Evolutionary conservation across 306 rosid genomes (phyloP).

Genomic region (Benincasa hispida): DNA sequence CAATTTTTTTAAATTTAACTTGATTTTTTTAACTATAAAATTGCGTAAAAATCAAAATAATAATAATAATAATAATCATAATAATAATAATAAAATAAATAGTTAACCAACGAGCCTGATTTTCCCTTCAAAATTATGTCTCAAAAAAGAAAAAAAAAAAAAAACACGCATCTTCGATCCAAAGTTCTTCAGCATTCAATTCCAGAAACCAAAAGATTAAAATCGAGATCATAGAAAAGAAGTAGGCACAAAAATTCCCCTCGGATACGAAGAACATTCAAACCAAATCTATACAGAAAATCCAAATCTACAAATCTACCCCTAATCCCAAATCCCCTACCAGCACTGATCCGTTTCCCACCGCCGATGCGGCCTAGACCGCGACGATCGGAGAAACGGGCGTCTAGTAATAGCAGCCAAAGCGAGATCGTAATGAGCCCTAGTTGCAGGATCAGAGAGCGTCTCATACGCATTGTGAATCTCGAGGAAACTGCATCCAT

Average conservation of each 20-base stretch:
- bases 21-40: too few species aligned
- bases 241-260: background rate
- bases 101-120: too few species aligned
- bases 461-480: slow-evolving; percentile 70
- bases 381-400: slow-evolving; percentile 1
- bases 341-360: slow-evolving; percentile 99
- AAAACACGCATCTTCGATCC: background rate
- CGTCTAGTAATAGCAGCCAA: slow-evolving; percentile 17
- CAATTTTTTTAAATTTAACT: too few species aligned
- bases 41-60: too few species aligned
- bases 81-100: too few species aligned
- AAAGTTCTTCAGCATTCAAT: background rate
- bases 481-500: slow-evolving; percentile 48
- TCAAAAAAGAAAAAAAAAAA: too few species aligned
- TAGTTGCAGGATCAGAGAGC: slow-evolving; percentile 69
- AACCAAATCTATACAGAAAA: background rate
- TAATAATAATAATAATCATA: too few species aligned
- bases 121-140: background rate
- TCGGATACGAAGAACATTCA: background rate
- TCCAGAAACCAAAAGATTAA: background rate
- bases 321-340: slow-evolving; percentile 22
- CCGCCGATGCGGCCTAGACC: slow-evolving; percentile 39
- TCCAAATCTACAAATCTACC: background rate
- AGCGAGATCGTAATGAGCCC: slow-evolving; percentile 52
- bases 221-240: background rate